These are phyloP conservation scores for Trichoderma gracile DNA, from an alignment of 2,329 filamentous ascomycete genomes.

Conservation along the genomic window DNA sequence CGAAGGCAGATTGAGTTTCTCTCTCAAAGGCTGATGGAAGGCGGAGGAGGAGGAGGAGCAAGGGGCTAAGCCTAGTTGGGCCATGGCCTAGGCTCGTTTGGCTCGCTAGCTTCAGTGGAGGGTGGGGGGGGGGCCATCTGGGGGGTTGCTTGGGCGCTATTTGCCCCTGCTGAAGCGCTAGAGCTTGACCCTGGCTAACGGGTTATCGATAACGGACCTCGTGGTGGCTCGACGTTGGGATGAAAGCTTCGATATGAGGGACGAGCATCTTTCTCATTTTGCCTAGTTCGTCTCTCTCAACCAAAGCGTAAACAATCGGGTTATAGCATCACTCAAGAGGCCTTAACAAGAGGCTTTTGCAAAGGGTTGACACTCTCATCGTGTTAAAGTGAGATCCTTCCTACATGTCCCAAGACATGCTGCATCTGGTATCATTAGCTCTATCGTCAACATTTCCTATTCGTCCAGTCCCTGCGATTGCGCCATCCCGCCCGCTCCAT, in stretches of 20 bases:
- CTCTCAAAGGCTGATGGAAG: not conserved
- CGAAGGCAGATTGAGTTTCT: constrained; percentile 11
- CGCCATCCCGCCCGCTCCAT: constrained; percentile 15
- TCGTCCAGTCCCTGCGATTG: constrained; percentile 6
- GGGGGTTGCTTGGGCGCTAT: not conserved
- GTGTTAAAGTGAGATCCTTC: not conserved
- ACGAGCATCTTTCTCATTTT: no score
- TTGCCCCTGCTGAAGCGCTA: not conserved
- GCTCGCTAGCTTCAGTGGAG: not conserved
- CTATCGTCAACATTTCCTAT: constrained; percentile 9
- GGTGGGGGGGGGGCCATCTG: not conserved
- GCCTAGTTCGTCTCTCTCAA: no score
- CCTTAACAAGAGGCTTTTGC: no score
- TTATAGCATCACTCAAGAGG: no score
- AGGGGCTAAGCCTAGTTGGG: not conserved
- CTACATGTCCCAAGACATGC: not conserved
- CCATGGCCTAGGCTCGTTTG: not conserved
- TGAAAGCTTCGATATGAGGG: no score
- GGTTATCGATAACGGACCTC: not conserved
- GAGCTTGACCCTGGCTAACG: not conserved
- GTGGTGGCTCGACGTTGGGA: no score
- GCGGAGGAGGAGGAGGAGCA: not conserved
- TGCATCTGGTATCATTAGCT: not conserved
- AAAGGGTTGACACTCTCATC: not conserved
- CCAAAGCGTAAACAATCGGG: no score